Evolutionary conservation across 768 basidiomycete species (phyloP).

Genomic region (Peribolospora kevripleyi): DNA sequence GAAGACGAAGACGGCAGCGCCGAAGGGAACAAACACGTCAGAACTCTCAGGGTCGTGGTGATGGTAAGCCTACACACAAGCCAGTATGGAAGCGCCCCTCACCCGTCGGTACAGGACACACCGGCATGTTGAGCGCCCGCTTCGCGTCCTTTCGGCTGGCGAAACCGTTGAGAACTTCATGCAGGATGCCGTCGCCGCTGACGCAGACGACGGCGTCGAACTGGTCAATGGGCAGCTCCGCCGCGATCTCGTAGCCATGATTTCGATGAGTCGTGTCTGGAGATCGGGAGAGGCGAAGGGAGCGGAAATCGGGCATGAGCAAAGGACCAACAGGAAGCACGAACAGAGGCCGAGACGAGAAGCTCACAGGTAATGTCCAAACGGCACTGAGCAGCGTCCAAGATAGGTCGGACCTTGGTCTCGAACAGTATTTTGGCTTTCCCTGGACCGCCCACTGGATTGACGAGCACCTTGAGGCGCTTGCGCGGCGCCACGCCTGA

Average conservation of each 20-base stretch:
- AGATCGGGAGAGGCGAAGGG: background rate
- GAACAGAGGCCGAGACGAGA: background rate
- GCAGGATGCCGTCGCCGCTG: slow-evolving; percentile 62
- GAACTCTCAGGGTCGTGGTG: too few relatives aligned
- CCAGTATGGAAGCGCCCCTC: background rate
- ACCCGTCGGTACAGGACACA: slow-evolving; percentile 48
- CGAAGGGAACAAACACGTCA: too few relatives aligned
- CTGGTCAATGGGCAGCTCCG: slow-evolving; percentile 28
- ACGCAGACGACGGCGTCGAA: slow-evolving; percentile 51
- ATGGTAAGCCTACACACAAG: too few relatives aligned
- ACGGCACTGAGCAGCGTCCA: slow-evolving; percentile 39
- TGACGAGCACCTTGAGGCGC: slow-evolving; percentile 43
- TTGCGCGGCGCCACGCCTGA: slow-evolving; percentile 33
- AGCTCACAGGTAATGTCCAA: slow-evolving; percentile 39
- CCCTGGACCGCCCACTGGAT: slow-evolving; percentile 65
- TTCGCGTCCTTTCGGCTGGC: slow-evolving; percentile 36
- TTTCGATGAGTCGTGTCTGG: slow-evolving; percentile 14
- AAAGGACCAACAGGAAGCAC: background rate
- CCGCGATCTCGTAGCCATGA: slow-evolving; percentile 44
- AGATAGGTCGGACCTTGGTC: slow-evolving; percentile 42
- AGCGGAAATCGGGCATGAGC: background rate
- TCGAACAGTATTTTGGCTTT: slow-evolving; percentile 33
- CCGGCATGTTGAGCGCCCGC: slow-evolving; percentile 36
- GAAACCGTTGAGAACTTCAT: slow-evolving; percentile 66
- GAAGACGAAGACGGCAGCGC: too few relatives aligned